These are phyloP conservation scores for Fusarium drepaniforme DNA, from an alignment of 2,329 filamentous ascomycete genomes.

Conservation along the genomic window DNA sequence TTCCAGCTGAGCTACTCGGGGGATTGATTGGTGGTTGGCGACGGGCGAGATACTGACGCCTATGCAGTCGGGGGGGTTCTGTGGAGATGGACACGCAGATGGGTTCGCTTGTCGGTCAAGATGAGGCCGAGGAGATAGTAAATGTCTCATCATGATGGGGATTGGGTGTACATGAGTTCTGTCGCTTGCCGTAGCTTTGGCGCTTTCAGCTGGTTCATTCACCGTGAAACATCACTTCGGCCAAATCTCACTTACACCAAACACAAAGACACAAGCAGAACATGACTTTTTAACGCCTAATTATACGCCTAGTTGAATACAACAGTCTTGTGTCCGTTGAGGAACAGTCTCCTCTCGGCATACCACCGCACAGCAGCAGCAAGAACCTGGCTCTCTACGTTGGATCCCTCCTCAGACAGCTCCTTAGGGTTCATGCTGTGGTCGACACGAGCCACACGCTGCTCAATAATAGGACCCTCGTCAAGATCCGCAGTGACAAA, in stretches of 20 bases:
- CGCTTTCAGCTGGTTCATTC: background rate
- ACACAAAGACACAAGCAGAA: background rate
- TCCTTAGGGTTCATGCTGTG: conserved; percentile 82
- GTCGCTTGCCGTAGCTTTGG: background rate
- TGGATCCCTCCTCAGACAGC: conserved; percentile 83
- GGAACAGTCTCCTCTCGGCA: conserved; percentile 80
- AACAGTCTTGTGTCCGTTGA: conserved; percentile 85
- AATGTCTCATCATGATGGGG: background rate
- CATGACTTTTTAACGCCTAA: conserved; percentile 11
- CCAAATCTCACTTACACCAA: background rate
- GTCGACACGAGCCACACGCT: conserved; percentile 81
- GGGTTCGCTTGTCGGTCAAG: background rate
- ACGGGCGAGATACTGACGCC: background rate
- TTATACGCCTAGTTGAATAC: conserved; percentile 67
- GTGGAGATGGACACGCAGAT: background rate
- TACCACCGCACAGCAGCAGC: conserved; percentile 88
- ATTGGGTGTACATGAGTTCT: background rate
- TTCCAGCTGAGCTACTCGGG: conserved; percentile 45
- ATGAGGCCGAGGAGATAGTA: background rate
- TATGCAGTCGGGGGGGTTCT: background rate
- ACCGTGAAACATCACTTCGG: background rate
- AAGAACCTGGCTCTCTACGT: conserved; percentile 86
- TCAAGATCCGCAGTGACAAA: conserved; percentile 89
- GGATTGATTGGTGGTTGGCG: conserved; percentile 15
- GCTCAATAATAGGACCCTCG: conserved; percentile 90